Base-by-base conservation (phyloP, 2,329 filamentous ascomycete genomes). In the Aureobasidium pullulans region DNA sequence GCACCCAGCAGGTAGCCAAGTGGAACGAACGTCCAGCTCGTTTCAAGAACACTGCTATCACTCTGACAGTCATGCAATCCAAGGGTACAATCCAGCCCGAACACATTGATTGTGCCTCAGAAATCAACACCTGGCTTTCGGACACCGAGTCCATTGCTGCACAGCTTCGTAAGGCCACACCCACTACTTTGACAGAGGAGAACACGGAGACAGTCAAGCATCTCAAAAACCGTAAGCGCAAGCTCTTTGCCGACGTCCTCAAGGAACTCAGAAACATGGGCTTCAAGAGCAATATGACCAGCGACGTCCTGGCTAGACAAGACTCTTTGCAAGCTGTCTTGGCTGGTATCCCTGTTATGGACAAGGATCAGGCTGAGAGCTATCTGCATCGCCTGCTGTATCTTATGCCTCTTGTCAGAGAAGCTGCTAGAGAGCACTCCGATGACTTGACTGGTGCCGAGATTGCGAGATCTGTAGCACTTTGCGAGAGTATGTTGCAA, bases 191-290 rank as follows among this genome's bases (percentile, higher is more conserved):
- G 47, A 96, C 83, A 0, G 89, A 96, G 29, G 92, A 96, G 44
- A 96, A 94, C 72, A 93, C 92, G 69, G 82, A 86, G 10, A 72
- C 82, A 15, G 84, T 96, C 62, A 92, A 95, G 72, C 90, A 96
- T 71, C 83, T 97, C 65, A 97, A 96, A 77, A 85, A 84, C 2
- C 84, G 90, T 66, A 99, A 99, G 75, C 85, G 90, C 44, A 92
- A 91, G 66, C 81, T 97, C 13, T 94, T 96, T 66, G 89, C 90
- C 0, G 93, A 97, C 66, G 92, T 89, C 0, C 76, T 99, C 63
- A 92, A 89, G 68, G 84, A 86, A 23, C 77, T 96, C 31, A 85
- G 90, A 37, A 83, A 87, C 60, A 97, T 99, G 93, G 94, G 94
- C 4, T 83, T 99, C 66, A 87, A 87, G 66, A 85, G 86, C 56